These are phyloP conservation scores for Dactylellina haptotyla DNA, from an alignment of 2,329 filamentous ascomycete genomes.

Conservation along the genomic window DNA sequence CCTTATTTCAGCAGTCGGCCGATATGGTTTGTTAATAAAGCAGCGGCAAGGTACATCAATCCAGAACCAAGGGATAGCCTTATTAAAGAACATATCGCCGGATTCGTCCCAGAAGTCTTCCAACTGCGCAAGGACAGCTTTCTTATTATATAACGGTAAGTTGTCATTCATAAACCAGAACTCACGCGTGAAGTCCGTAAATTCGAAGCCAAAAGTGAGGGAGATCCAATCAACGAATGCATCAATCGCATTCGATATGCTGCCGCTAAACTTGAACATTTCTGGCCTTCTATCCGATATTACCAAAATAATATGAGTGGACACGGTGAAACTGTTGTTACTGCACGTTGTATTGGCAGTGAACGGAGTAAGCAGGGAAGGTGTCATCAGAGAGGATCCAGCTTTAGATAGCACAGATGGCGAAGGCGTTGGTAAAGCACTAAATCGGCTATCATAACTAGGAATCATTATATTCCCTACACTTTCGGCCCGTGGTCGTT, in stretches of 20 bases:
- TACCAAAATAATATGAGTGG: conserved; percentile 42
- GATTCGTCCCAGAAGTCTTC: conserved; percentile 44
- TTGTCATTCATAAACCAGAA: conserved; percentile 48
- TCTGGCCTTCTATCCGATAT: conserved; percentile 41
- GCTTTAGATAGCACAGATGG: conserved; percentile 42
- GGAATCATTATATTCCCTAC: conserved; percentile 49
- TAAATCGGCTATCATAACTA: conserved; percentile 36
- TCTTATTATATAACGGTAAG: conserved; percentile 25
- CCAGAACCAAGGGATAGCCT: conserved; percentile 50
- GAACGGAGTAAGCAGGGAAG: conserved; percentile 45
- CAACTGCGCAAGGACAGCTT: conserved; percentile 33
- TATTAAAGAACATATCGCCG: conserved; percentile 46
- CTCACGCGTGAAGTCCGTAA: conserved; percentile 31
- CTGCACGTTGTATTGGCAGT: conserved; percentile 47
- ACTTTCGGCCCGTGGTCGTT: conserved; percentile 43
- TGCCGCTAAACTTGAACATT: conserved; percentile 42
- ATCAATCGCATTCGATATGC: conserved; percentile 40
- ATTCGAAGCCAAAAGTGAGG: conserved; percentile 25
- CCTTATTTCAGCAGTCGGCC: conserved; percentile 15
- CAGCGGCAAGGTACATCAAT: conserved; percentile 48
- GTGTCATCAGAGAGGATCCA: conserved; percentile 42
- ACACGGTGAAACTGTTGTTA: conserved; percentile 17
- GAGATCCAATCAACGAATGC: conserved; percentile 36
- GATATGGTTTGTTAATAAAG: conserved; percentile 20
- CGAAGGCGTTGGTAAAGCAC: conserved; percentile 42